Evolutionary conservation across 306 rosid genomes (phyloP), one percentile per base, ranked within the genome.

Genomic region (Geum urbanum): DNA sequence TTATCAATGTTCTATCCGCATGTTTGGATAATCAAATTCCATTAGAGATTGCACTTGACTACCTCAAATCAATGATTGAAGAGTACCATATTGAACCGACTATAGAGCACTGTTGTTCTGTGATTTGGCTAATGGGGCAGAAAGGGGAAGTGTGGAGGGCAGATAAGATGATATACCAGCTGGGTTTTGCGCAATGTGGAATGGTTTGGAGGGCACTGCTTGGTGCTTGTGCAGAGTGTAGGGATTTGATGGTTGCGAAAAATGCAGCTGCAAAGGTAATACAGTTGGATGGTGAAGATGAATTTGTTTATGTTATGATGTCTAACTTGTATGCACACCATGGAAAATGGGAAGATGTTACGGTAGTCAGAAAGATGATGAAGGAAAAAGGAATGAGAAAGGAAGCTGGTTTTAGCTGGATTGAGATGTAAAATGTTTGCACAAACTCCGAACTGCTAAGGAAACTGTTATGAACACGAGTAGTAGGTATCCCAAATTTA

Each of bases 171-270:
- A 83, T 88, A 45, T 74, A 71, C n/a, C 83, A 85, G 57, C 73
- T 82, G 66, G 96, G 91, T 50, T 82, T 81, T 76, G 85, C 79
- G 74, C 78, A 84, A 13, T 53, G 66, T 72, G 85, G 81, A 43
- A 72, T 77, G 58, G 92, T 72, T 68, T 88, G 89, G 95, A 80
- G 92, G 80, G 87, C 90, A 45, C 74, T 91, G 81, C 82, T 85
- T n/a, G 85, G 85, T 16, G 84, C 89, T 76, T 88, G 89, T 66
- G 92, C 54, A 52, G 63, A 60, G 35, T 78, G 61, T 47, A 72
- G 44, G 56, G 90, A 81, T 63, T 70, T 86, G 55, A 70, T 69
- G 37, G 66, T 74, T 8, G 95, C 90, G 50, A 85, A 83, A 71
- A 46, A 39, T 77, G 92, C 85, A 46, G 90, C 90, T 72, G 84